A percentile compares a stretch with the other conserved stretches of the same genome.
Conservation (phyloP, 352 stramenopile species). For the Pythium dissotocum region DNA sequence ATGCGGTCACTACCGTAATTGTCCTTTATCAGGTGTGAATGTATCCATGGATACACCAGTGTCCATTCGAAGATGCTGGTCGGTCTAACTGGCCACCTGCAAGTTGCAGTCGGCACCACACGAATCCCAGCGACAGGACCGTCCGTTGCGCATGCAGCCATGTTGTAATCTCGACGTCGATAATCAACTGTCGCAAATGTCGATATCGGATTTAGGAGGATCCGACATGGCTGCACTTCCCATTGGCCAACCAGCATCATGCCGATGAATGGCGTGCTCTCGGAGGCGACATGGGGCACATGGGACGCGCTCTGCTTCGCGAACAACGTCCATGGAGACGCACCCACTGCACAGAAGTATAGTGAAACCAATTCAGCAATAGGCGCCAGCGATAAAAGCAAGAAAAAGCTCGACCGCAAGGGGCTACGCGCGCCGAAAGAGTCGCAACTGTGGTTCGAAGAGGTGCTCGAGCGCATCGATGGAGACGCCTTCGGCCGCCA, state of each 20-base stretch:
- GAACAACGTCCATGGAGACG: too few relatives aligned
- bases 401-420: constrained; percentile 52
- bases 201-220: constrained; percentile 14
- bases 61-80: too few relatives aligned
- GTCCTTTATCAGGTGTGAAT: background rate
- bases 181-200: constrained; percentile 12
- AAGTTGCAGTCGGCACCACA: background rate
- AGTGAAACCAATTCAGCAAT: background rate
- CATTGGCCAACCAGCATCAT: constrained; percentile 1
- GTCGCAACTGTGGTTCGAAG: constrained; percentile 74
- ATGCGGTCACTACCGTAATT: background rate
- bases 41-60: too few relatives aligned
- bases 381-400: constrained; percentile 35
- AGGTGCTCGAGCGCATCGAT: constrained; percentile 63
- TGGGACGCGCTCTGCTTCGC: constrained; percentile 46
- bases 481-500: constrained; percentile 35
- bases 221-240: constrained; percentile 6
- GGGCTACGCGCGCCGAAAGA: constrained; percentile 42
- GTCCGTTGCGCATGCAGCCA: constrained; percentile 11
- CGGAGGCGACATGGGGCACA: constrained; percentile 71
- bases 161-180: background rate
- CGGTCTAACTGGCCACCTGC: background rate
- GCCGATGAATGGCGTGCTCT: constrained; percentile 71
- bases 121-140: background rate
- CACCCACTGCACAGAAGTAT: background rate